Percentiles rank a stretch among this genome's conserved stretches.
Evolutionary conservation across 345 rosid species (phyloP).

Genomic region (Chamaenerion angustifolium): DNA sequence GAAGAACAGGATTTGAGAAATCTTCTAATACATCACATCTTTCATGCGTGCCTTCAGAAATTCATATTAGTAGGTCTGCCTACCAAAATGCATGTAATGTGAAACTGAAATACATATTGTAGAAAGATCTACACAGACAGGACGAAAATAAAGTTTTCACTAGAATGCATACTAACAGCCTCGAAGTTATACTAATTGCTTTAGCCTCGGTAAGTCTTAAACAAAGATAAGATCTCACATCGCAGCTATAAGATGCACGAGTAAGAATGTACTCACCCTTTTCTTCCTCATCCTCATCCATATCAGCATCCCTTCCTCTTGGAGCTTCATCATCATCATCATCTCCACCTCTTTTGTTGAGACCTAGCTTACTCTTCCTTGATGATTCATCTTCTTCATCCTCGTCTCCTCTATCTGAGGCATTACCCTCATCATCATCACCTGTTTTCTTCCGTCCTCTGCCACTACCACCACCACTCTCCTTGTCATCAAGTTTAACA

Average conservation of each 20-base stretch:
- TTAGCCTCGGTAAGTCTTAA: no score
- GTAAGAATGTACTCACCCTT: slow-evolving; percentile 42
- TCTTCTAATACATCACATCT: no score
- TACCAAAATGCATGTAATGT: no score
- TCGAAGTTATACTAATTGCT: no score
- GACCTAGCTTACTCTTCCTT: slow-evolving; percentile 81
- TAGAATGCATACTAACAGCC: no score
- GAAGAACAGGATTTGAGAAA: no score
- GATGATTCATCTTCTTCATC: slow-evolving; percentile 88
- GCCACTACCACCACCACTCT: slow-evolving; percentile 13
- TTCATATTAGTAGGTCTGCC: no score
- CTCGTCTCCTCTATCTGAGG: slow-evolving; percentile 80
- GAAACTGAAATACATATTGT: no score
- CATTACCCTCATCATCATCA: slow-evolving; percentile 80
- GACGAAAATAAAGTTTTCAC: no score
- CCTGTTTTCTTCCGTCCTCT: slow-evolving; percentile 73
- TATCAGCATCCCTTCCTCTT: slow-evolving; percentile 81
- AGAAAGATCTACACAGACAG: no score
- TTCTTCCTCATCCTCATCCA: slow-evolving; percentile 93
- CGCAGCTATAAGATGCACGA: not conserved
- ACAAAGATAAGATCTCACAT: not conserved
- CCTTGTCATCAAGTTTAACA: slow-evolving; percentile 66
- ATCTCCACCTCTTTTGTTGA: slow-evolving; percentile 49
- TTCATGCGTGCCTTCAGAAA: no score
- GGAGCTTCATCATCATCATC: slow-evolving; percentile 97